These are phyloP conservation scores for Exophiala aquamarina DNA, from an alignment of 2,329 filamentous ascomycete genomes.

Conservation along the genomic window DNA sequence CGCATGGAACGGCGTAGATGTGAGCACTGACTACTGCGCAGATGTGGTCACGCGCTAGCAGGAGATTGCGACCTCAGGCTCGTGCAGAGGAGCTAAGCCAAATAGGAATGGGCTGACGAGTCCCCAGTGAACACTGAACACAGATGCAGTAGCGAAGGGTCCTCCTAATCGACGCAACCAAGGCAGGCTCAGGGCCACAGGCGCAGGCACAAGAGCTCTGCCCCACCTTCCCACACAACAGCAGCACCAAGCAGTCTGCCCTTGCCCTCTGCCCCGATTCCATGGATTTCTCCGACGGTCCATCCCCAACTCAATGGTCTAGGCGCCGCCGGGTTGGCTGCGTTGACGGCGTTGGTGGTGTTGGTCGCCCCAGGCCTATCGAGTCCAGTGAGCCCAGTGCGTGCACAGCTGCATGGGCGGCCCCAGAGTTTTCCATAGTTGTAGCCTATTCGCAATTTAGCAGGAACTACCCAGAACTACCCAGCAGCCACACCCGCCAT, in stretches of 20 bases:
- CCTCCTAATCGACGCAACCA: conserved; percentile 1
- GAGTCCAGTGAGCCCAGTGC: no score
- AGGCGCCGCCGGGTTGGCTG: conserved; percentile 7
- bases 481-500: background rate
- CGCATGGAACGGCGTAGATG: conserved; percentile 2
- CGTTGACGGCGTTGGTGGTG: background rate
- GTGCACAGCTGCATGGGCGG: background rate
- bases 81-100: conserved; percentile 10
- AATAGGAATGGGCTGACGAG: conserved; percentile 9
- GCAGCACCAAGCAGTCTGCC: background rate
- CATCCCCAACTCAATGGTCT: background rate
- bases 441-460: background rate
- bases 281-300: conserved; percentile 13
- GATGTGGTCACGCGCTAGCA: conserved; percentile 18
- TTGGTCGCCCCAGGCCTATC: background rate
- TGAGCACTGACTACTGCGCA: conserved; percentile 8
- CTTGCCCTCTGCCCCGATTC: conserved; percentile 8
- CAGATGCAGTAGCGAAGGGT: conserved; percentile 5
- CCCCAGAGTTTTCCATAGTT: conserved; percentile 8
- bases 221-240: background rate
- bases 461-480: background rate
- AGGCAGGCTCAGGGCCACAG: conserved; percentile 2
- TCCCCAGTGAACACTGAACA: background rate
- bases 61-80: conserved; percentile 19
- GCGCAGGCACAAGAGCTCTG: conserved; percentile 9